These are phyloP conservation scores for Solanum pennellii DNA, from an alignment of 257 asterid genomes.

Conservation along the genomic window DNA sequence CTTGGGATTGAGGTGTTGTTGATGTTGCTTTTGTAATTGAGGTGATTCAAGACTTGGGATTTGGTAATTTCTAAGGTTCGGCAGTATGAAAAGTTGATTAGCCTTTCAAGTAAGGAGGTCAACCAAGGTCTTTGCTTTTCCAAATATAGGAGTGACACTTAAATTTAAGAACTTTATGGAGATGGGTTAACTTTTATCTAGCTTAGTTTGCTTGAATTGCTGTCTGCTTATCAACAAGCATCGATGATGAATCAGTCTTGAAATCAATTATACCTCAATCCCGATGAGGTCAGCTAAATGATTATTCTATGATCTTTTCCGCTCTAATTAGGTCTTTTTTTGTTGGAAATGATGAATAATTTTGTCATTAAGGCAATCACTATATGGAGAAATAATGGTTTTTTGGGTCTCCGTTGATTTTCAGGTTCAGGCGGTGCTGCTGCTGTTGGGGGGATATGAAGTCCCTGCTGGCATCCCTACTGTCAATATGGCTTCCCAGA, in stretches of 20 bases:
- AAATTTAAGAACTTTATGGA: not conserved
- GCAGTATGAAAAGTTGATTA: not conserved
- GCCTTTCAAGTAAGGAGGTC: not conserved
- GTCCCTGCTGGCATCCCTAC: slow-evolving; percentile 43
- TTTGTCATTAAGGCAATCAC: not conserved
- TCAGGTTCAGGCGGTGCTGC: slow-evolving; percentile 81
- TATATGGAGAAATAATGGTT: not conserved
- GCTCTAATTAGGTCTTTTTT: not conserved
- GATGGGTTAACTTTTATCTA: not conserved
- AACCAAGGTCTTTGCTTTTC: not conserved
- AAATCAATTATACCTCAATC: not conserved
- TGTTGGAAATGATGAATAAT: not conserved
- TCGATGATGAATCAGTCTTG: not conserved
- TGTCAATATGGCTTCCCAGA: slow-evolving; percentile 11
- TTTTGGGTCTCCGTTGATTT: not conserved
- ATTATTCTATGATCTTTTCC: not conserved
- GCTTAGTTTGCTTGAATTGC: not conserved
- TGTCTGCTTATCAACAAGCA: not conserved
- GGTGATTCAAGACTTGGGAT: not conserved
- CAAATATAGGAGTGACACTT: not conserved
- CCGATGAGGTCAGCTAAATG: not conserved
- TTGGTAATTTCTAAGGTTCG: not conserved
- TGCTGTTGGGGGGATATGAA: slow-evolving; percentile 72
- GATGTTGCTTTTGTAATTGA: not conserved
- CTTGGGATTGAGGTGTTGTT: not conserved